phyloP scores from a whole-genome alignment of 768 basidiomycete species.

The Tricholoma saponaceum region DNA sequence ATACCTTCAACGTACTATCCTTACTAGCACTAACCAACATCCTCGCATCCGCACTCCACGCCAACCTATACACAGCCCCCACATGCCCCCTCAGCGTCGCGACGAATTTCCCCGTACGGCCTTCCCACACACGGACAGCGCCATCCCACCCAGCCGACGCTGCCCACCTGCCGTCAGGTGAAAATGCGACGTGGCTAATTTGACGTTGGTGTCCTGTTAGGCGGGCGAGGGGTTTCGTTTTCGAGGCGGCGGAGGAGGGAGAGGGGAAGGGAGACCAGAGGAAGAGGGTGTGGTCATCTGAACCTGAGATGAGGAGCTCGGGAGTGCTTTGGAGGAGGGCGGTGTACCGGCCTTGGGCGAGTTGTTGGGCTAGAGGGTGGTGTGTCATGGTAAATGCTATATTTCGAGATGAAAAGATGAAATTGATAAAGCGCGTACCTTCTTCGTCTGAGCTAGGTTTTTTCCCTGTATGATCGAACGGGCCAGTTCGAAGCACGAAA shows the following conservation, averaged over 20 bases:
- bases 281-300: conserved; percentile 97
- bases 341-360: conserved; percentile 78
- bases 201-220: conserved; percentile 95
- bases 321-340: conserved; percentile 58
- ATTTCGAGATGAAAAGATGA: not conserved
- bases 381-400: not conserved
- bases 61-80: conserved; percentile 88
- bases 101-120: conserved; percentile 78
- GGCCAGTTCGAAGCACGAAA: conserved; percentile 90
- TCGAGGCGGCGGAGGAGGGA: conserved; percentile 12
- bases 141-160: conserved; percentile 92
- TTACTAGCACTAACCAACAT: conserved; percentile 93
- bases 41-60: conserved; percentile 93
- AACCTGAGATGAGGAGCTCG: conserved; percentile 90
- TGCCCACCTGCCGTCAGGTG: conserved; percentile 88
- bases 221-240: conserved; percentile 52
- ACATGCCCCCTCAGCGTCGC: conserved; percentile 91
- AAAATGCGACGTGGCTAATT: conserved; percentile 91
- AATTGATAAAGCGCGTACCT: conserved; percentile 43
- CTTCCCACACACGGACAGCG: conserved; percentile 76
- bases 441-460: conserved; percentile 77
- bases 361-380: conserved; percentile 55
- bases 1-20: conserved; percentile 91
- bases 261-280: conserved; percentile 84
- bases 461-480: conserved; percentile 87